Conservation (phyloP, 352 stramenopile genomes). For the Lagenidium giganteum region DNA sequence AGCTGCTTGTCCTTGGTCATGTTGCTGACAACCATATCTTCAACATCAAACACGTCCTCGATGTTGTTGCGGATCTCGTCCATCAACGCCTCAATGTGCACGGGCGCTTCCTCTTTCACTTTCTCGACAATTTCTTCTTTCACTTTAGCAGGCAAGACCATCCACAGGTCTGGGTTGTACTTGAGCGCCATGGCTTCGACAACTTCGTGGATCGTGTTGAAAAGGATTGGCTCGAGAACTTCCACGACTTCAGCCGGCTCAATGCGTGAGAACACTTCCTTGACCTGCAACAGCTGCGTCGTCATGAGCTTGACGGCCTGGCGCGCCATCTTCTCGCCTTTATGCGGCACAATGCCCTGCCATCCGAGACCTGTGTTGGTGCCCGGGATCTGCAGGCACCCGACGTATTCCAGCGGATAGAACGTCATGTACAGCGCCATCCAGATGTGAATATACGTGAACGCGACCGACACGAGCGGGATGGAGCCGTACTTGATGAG, state of each 20-base stretch:
- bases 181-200: slow-evolving; percentile 88
- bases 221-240: slow-evolving; percentile 90
- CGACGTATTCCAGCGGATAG: slow-evolving; percentile 93
- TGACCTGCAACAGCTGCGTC: slow-evolving; percentile 88
- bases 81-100: slow-evolving; percentile 93
- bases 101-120: slow-evolving; percentile 90
- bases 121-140: slow-evolving; percentile 93
- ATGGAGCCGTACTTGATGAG: slow-evolving; percentile 83
- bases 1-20: slow-evolving; percentile 95
- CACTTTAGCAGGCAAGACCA: slow-evolving; percentile 65
- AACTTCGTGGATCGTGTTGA: slow-evolving; percentile 86
- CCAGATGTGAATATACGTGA: slow-evolving; percentile 96
- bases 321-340: slow-evolving; percentile 96
- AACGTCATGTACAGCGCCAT: slow-evolving; percentile 98
- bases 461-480: slow-evolving; percentile 80
- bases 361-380: slow-evolving; percentile 94
- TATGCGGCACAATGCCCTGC: slow-evolving; percentile 97
- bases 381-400: slow-evolving; percentile 80
- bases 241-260: slow-evolving; percentile 88
- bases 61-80: slow-evolving; percentile 94
- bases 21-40: slow-evolving; percentile 93
- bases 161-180: slow-evolving; percentile 85
- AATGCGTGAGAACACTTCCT: slow-evolving; percentile 91
- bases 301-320: slow-evolving; percentile 92
- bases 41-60: slow-evolving; percentile 94